Evolutionary conservation across 164 flowering plant species (phyloP).

Genomic region (Magnolia changhungtana): DNA sequence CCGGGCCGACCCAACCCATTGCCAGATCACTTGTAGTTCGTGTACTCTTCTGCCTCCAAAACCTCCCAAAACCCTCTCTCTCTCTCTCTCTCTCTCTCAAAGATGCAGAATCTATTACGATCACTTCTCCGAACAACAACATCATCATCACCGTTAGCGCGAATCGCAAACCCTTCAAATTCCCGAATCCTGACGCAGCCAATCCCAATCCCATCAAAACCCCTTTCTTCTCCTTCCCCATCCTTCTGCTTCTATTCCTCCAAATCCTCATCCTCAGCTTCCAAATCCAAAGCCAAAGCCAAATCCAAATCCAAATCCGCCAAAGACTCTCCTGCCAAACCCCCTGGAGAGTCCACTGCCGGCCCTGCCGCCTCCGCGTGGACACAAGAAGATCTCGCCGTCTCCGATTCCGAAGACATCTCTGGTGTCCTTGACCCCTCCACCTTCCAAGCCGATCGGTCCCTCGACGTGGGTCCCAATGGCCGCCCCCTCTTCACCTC

Average conservation of each 20-base stretch:
- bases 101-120: neutral
- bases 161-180: constrained; percentile 4
- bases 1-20: no score
- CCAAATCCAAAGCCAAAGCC: constrained; percentile 18
- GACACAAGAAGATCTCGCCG: neutral
- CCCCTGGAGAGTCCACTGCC: constrained; percentile 18
- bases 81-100: neutral
- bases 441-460: constrained; percentile 34
- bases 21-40: no score
- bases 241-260: constrained; percentile 21
- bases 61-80: neutral
- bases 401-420: constrained; percentile 17
- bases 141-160: neutral
- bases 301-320: constrained; percentile 11
- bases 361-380: constrained; percentile 6
- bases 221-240: neutral
- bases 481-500: constrained; percentile 71
- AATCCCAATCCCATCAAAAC: neutral
- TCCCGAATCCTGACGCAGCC: neutral
- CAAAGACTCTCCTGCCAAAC: neutral
- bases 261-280: constrained; percentile 11
- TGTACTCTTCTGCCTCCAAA: no score
- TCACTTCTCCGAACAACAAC: neutral
- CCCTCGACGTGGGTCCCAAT: constrained; percentile 72
- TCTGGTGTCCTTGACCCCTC: constrained; percentile 33